phyloP scores from a whole-genome alignment of 257 asterid species.

The Verbascum thapsus region DNA sequence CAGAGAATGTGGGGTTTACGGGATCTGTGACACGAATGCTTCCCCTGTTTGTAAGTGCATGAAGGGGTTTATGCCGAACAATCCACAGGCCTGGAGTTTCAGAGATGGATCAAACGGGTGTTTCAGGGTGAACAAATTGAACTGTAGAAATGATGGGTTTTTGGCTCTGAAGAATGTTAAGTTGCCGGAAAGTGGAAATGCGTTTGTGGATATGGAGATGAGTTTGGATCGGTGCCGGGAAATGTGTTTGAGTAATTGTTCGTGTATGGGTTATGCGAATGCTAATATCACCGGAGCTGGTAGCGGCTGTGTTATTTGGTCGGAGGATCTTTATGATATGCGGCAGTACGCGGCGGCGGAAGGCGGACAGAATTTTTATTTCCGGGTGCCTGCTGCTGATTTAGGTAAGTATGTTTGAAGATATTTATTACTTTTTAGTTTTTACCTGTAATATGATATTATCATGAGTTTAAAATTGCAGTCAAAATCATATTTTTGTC shows the following conservation, averaged over 20 bases:
- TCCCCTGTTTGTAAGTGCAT: conserved; percentile 79
- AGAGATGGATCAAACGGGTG: conserved; percentile 86
- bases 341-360: conserved; percentile 74
- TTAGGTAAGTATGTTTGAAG: conserved; percentile 51
- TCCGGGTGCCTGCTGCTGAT: conserved; percentile 64
- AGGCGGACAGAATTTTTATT: conserved; percentile 75
- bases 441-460: background rate
- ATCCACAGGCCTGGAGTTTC: conserved; percentile 65
- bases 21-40: conserved; percentile 66
- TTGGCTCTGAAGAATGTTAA: conserved; percentile 49
- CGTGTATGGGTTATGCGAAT: conserved; percentile 64
- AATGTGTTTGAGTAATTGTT: conserved; percentile 63
- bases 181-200: conserved; percentile 70
- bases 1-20: conserved; percentile 69
- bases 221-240: conserved; percentile 46
- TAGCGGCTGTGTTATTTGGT: conserved; percentile 80
- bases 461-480: background rate
- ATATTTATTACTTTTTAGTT: conserved; percentile 9
- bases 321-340: conserved; percentile 66
- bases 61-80: conserved; percentile 62
- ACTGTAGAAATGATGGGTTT: conserved; percentile 61
- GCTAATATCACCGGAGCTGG: conserved; percentile 55
- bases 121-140: conserved; percentile 40
- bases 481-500: too few species aligned
- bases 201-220: conserved; percentile 51